Evolutionary conservation across 2,329 filamentous ascomycete genomes (phyloP).

Genomic region (Huntiella decipiens): DNA sequence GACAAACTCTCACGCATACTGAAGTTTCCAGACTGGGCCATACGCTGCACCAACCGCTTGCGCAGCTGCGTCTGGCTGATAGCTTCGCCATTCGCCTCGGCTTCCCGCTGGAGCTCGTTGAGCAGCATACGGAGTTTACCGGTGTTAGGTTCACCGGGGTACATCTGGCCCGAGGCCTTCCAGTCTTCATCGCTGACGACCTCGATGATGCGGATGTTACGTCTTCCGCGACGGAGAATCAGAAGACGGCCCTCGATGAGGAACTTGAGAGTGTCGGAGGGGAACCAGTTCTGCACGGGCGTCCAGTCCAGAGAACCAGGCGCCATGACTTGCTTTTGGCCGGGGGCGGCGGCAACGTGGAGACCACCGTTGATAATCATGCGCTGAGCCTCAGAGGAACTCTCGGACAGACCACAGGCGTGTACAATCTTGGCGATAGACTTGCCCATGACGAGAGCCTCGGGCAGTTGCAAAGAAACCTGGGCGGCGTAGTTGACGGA

Average conservation of each 20-base stretch:
- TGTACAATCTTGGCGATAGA: conserved; percentile 40
- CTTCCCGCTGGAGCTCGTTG: conserved; percentile 18
- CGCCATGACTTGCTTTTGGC: conserved; percentile 22
- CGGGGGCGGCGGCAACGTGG: conserved; percentile 38
- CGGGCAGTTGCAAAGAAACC: conserved; percentile 39
- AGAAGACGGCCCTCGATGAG: conserved; percentile 40
- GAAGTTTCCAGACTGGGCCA: conserved; percentile 4
- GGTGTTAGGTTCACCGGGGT: conserved; percentile 33
- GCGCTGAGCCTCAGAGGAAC: conserved; percentile 38
- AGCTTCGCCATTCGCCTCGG: conserved; percentile 18
- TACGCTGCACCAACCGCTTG: conserved; percentile 15
- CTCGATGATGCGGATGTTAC: conserved; percentile 42
- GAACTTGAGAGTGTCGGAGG: conserved; percentile 37
- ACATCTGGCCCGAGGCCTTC: conserved; percentile 26
- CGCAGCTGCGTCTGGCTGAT: conserved; percentile 16
- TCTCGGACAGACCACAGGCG: conserved; percentile 38
- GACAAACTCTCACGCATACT: too few relatives aligned
- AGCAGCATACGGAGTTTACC: conserved; percentile 28
- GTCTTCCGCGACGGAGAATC: conserved; percentile 43
- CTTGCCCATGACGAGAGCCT: conserved; percentile 31
- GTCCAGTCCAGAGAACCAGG: conserved; percentile 39
- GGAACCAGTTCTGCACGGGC: conserved; percentile 39
- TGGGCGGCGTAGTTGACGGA: conserved; percentile 28
- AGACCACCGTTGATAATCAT: conserved; percentile 35
- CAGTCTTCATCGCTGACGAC: conserved; percentile 38